Conservation (phyloP, 2,329 filamentous ascomycete genomes). For the Claviceps sp. region DNA sequence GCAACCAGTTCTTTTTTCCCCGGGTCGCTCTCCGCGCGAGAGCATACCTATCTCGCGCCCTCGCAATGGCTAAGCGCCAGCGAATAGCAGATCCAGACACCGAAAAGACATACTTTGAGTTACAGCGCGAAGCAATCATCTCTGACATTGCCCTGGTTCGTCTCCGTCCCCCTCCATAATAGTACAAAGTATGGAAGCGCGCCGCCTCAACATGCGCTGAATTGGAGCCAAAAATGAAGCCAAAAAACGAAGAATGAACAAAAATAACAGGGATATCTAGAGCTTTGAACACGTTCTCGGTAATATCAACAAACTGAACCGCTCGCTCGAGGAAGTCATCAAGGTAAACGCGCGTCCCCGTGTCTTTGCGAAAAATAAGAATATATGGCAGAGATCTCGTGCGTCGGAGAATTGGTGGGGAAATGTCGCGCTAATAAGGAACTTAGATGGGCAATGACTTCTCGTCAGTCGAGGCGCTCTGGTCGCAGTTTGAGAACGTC, state of each 20-base stretch:
- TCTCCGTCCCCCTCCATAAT: neutral
- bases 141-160: conserved; percentile 59
- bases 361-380: no score
- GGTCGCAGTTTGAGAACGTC: conserved; percentile 93
- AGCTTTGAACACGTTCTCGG: conserved; percentile 82
- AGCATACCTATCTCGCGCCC: neutral
- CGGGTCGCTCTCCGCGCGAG: no score
- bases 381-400: neutral
- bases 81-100: conserved; percentile 11
- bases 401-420: no score
- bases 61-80: conserved; percentile 7
- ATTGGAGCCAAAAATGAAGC: neutral
- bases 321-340: conserved; percentile 81
- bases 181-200: neutral
- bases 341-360: conserved; percentile 38
- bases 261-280: conserved; percentile 19
- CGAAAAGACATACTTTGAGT: conserved; percentile 56
- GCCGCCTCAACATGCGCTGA: neutral
- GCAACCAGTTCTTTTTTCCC: no score
- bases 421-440: no score
- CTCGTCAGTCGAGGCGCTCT: conserved; percentile 88
- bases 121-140: conserved; percentile 59
- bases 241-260: neutral
- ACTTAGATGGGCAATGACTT: conserved; percentile 83
- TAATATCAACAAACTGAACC: conserved; percentile 91